Percentiles rank a stretch among this genome's conserved stretches.
These are phyloP conservation scores for Stipa capillata DNA, from an alignment of 176 grass and related monocot species.

Conservation along the genomic window DNA sequence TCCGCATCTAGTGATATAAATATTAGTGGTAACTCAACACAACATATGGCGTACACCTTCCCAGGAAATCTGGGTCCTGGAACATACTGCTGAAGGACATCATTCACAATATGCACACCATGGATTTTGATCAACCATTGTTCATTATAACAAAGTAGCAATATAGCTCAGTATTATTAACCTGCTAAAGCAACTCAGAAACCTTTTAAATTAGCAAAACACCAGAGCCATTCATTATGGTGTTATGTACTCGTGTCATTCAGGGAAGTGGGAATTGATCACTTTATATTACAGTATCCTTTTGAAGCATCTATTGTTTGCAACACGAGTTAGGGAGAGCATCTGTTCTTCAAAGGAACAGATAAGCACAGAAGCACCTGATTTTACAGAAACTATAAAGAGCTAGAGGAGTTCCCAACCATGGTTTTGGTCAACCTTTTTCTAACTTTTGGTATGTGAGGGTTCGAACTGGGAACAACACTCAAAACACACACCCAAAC, in stretches of 20 bases:
- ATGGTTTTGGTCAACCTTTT: neutral
- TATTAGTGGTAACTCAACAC: neutral
- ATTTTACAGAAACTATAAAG: neutral
- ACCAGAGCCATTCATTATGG: neutral
- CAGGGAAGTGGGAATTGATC: neutral
- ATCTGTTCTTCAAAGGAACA: neutral
- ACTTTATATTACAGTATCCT: neutral
- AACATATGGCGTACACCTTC: neutral
- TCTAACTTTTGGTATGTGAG: no score
- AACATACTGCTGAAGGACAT: neutral
- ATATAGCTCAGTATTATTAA: neutral
- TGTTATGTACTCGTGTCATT: neutral
- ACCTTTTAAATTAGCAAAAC: neutral
- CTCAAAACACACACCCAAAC: neutral
- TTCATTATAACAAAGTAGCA: neutral
- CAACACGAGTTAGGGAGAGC: neutral
- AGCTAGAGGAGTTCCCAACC: conserved; percentile 1
- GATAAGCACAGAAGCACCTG: neutral
- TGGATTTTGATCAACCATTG: neutral
- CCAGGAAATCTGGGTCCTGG: neutral
- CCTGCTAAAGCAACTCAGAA: neutral
- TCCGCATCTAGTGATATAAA: neutral
- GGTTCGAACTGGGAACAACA: neutral
- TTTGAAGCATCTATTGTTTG: neutral
- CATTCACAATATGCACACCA: neutral